A percentile compares a stretch with the other conserved stretches of the same genome.
These are phyloP conservation scores for Durio zibethinus DNA, from an alignment of 345 rosid genomes.

Conservation along the genomic window DNA sequence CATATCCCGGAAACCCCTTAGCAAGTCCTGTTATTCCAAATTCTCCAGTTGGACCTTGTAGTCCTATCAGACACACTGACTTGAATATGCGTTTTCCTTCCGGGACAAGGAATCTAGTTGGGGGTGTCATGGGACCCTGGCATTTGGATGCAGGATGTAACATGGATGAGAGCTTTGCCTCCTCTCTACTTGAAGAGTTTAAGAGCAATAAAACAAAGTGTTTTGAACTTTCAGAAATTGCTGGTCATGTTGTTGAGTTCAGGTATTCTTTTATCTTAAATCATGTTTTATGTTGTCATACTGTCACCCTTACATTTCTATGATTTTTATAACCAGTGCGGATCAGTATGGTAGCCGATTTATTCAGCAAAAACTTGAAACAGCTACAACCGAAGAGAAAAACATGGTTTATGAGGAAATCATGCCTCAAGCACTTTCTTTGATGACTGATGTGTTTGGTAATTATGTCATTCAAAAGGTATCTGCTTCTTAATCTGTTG, in stretches of 20 bases:
- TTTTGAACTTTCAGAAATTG: slow-evolving; percentile 67
- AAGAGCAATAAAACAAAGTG: slow-evolving; percentile 63
- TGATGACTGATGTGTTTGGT: slow-evolving; percentile 76
- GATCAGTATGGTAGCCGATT: slow-evolving; percentile 76
- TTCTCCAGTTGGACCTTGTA: slow-evolving; percentile 49
- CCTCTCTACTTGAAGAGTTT: slow-evolving; percentile 73
- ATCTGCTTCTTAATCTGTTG: slow-evolving; percentile 7
- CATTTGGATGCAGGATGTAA: slow-evolving; percentile 41
- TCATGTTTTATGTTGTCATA: not conserved
- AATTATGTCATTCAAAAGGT: slow-evolving; percentile 74
- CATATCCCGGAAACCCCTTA: slow-evolving; percentile 69
- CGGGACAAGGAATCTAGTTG: slow-evolving; percentile 48
- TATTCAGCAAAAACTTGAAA: slow-evolving; percentile 62
- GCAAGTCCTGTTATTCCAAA: slow-evolving; percentile 52
- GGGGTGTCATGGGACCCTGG: slow-evolving; percentile 59
- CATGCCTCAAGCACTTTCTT: slow-evolving; percentile 51
- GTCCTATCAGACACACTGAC: slow-evolving; percentile 56
- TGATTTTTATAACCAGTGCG: slow-evolving; percentile 37
- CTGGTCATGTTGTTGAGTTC: slow-evolving; percentile 72
- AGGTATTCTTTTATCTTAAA: slow-evolving; percentile 34
- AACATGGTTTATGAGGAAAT: slow-evolving; percentile 61
- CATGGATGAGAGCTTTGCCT: slow-evolving; percentile 50
- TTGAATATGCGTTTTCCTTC: slow-evolving; percentile 48
- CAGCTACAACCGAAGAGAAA: slow-evolving; percentile 51
- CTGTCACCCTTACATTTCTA: not conserved